These are phyloP conservation scores for Cladophialophora immunda DNA, from an alignment of 2,329 filamentous ascomycete species.

Conservation along the genomic window DNA sequence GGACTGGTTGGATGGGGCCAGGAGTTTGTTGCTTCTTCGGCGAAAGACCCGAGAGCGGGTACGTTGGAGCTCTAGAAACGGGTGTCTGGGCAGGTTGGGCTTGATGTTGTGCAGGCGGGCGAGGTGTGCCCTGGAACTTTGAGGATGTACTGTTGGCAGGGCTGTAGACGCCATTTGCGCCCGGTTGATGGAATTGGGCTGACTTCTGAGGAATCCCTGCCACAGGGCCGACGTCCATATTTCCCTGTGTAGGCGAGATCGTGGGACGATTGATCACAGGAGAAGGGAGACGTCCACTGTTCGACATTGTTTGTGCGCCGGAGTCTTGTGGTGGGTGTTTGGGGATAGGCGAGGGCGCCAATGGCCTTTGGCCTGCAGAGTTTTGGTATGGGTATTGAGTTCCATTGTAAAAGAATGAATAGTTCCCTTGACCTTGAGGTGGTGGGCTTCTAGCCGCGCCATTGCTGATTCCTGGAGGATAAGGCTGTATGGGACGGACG, in stretches of 20 bases:
- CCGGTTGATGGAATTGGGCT: slow-evolving; percentile 25
- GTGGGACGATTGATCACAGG: slow-evolving; percentile 56
- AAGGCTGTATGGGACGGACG: slow-evolving; percentile 42
- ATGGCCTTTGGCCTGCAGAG: slow-evolving; percentile 44
- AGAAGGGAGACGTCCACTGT: slow-evolving; percentile 44
- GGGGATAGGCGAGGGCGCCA: slow-evolving; percentile 43
- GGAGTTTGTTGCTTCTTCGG: slow-evolving; percentile 52
- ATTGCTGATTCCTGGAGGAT: slow-evolving; percentile 46
- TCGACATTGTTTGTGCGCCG: slow-evolving; percentile 38
- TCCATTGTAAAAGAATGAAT: slow-evolving; percentile 38
- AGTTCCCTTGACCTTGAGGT: slow-evolving; percentile 36
- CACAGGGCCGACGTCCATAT: slow-evolving; percentile 57
- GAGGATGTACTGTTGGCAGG: slow-evolving; percentile 47
- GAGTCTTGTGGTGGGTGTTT: slow-evolving; percentile 55
- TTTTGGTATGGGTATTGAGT: slow-evolving; percentile 37
- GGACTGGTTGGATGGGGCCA: slow-evolving; percentile 44
- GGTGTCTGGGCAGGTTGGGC: slow-evolving; percentile 28
- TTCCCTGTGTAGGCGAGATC: slow-evolving; percentile 59
- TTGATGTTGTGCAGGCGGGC: slow-evolving; percentile 9
- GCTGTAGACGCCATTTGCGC: slow-evolving; percentile 33
- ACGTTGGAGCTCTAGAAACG: slow-evolving; percentile 34
- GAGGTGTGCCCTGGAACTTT: slow-evolving; percentile 44
- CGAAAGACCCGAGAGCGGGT: slow-evolving; percentile 55
- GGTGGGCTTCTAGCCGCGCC: slow-evolving; percentile 40
- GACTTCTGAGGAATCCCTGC: slow-evolving; percentile 53